phyloP scores from a whole-genome alignment of 306 rosid genomes.

The Quercus gilva region DNA sequence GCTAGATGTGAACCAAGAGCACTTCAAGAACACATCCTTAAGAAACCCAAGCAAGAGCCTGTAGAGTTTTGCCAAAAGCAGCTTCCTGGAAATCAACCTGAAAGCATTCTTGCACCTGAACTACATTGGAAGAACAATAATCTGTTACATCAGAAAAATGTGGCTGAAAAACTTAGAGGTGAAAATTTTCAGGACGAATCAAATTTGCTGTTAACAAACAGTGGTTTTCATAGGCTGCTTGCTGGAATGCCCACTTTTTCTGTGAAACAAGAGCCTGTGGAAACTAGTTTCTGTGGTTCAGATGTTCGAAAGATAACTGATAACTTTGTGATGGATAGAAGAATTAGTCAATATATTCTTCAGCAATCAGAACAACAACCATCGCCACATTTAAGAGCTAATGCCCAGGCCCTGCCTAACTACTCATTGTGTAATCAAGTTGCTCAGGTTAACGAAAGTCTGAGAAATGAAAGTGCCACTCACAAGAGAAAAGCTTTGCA shows the following conservation, averaged over 20 bases:
- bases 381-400: neutral
- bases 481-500: slow-evolving; percentile 5
- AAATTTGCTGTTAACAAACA: neutral
- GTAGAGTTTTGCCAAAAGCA: slow-evolving; percentile 16
- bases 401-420: neutral
- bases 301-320: slow-evolving; percentile 3
- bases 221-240: slow-evolving; percentile 7
- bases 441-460: slow-evolving; percentile 2
- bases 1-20: slow-evolving; percentile 8
- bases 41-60: slow-evolving; percentile 32
- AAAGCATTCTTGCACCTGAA: slow-evolving; percentile 14
- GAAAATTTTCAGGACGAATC: slow-evolving; percentile 18
- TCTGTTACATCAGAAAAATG: neutral
- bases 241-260: slow-evolving; percentile 8
- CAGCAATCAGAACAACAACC: neutral
- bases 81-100: slow-evolving; percentile 18
- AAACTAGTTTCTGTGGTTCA: slow-evolving; percentile 5
- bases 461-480: slow-evolving; percentile 14
- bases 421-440: neutral
- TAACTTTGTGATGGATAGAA: neutral
- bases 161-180: slow-evolving; percentile 10
- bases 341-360: slow-evolving; percentile 1
- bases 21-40: slow-evolving; percentile 2
- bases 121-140: slow-evolving; percentile 5
- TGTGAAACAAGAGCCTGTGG: slow-evolving; percentile 28